Evolutionary conservation across 2,329 filamentous ascomycete species (phyloP), one percentile per base, ranked within the genome.

Genomic region (Diaporthe sp.): DNA sequence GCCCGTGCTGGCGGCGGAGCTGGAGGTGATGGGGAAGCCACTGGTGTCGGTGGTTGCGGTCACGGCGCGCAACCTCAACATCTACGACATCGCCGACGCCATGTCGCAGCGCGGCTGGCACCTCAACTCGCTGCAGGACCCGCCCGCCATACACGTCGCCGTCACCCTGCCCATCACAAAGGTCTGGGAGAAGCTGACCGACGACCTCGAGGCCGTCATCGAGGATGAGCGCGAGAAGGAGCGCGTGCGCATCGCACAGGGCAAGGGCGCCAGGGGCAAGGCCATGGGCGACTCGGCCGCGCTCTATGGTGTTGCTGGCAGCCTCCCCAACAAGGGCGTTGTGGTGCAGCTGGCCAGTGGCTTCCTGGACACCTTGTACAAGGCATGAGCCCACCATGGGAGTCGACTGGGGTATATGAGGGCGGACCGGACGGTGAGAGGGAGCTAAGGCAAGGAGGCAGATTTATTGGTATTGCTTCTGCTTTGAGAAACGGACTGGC

Each of bases 251-350:
- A 86, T 91, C 56, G 92, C 91, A 1, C 92, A 94, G 84, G 92
- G 93, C 15, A 93, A 92, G 83, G 88, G 88, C 0, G 83, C 85
- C 42, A 89, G 92, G 83, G 92, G 91, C 47, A 91, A 92, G 82
- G 91, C 90, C 32, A 89, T 91, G 78, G 94, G 94, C 1, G 94
- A 98, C 82, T 92, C 94, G 19, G 94, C 95, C 1, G 96, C 96
- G 6, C 85, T 99, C 76, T 99, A 99, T 84, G 97, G 97, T 71
- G 96, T 99, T 73, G 97, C 97, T 0, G 97, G 97, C 8, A 97
- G 94, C 80, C 84, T 99, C 83, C 97, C 97, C 1, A 97, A 99
- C 82, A 98, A 98, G 90, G 95, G 94, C 78, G 93, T 99, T 44
- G 95, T 99, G 42, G 94, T 94, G 77, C 94, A 97, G 79, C 85